A percentile compares a stretch with the other conserved stretches of the same genome.
phyloP scores from a whole-genome alignment of 305 asterid genomes.

The Lippia alba region DNA sequence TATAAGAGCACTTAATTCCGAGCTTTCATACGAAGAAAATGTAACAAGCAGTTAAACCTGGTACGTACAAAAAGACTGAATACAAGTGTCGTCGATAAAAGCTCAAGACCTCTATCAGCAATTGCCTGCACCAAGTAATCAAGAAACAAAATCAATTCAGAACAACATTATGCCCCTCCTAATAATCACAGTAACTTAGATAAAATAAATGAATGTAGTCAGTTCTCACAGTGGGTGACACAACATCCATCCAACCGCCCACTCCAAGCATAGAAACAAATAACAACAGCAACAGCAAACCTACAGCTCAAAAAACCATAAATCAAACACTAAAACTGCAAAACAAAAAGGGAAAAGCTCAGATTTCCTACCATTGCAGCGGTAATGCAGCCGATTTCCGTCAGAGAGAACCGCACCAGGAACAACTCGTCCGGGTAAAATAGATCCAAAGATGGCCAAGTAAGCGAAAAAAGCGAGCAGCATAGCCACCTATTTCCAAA shows the following conservation, averaged over 20 bases:
- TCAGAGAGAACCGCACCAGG: slow-evolving; percentile 78
- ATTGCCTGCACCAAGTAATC: slow-evolving; percentile 67
- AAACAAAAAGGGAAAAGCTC: background rate
- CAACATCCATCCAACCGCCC: slow-evolving; percentile 65
- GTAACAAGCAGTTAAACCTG: slow-evolving; percentile 27
- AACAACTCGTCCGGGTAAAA: slow-evolving; percentile 74
- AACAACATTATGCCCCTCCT: background rate
- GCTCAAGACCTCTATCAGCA: slow-evolving; percentile 93
- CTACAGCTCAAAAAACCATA: slow-evolving; percentile 38
- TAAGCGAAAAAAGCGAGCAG: slow-evolving; percentile 66
- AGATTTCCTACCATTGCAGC: slow-evolving; percentile 69
- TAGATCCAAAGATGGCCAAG: slow-evolving; percentile 78
- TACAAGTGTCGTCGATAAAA: slow-evolving; percentile 70
- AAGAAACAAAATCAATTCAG: slow-evolving; percentile 10
- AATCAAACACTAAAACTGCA: slow-evolving; percentile 5
- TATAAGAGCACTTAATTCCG: background rate
- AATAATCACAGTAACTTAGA: slow-evolving; percentile 1
- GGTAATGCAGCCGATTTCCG: slow-evolving; percentile 80
- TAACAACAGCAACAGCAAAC: slow-evolving; percentile 58
- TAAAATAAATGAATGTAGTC: background rate
- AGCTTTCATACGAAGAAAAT: background rate
- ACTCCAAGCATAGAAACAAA: slow-evolving; percentile 68
- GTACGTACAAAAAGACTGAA: slow-evolving; percentile 76
- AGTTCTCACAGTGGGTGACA: slow-evolving; percentile 70
- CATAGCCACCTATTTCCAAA: slow-evolving; percentile 58